phyloP scores from a whole-genome alignment of 768 basidiomycete species.

The Coprinellus aureogranulatus region DNA sequence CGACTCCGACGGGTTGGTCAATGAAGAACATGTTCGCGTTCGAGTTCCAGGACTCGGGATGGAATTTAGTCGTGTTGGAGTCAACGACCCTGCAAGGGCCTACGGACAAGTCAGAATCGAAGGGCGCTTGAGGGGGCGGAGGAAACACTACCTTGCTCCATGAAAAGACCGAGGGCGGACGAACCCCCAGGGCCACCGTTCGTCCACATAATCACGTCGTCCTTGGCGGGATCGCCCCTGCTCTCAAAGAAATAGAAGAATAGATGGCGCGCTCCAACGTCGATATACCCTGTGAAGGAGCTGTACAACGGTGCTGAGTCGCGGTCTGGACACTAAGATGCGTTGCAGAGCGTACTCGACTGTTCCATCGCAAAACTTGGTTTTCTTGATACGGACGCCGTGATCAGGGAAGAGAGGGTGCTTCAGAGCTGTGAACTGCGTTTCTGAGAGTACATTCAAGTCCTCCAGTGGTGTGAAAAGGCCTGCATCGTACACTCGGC shows the following conservation, averaged over 20 bases:
- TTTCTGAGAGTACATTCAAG: constrained; percentile 31
- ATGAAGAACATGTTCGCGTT: constrained; percentile 65
- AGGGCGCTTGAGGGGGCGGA: not conserved
- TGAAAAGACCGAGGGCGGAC: constrained; percentile 1
- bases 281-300: constrained; percentile 66
- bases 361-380: constrained; percentile 54
- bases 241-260: constrained; percentile 83
- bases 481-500: constrained; percentile 22
- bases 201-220: constrained; percentile 61
- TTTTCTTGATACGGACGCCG: constrained; percentile 57
- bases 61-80: constrained; percentile 50
- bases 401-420: constrained; percentile 55
- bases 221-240: constrained; percentile 54
- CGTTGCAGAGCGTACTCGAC: constrained; percentile 38
- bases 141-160: not conserved
- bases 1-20: constrained; percentile 61
- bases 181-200: constrained; percentile 37
- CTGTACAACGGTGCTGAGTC: constrained; percentile 27
- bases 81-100: constrained; percentile 72
- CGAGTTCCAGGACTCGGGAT: constrained; percentile 67
- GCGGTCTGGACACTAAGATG: not conserved
- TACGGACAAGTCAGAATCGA: not conserved
- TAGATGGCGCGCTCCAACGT: constrained; percentile 58
- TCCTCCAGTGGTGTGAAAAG: constrained; percentile 36
- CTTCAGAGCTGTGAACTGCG: constrained; percentile 33